A percentile compares a stretch with the other conserved stretches of the same genome.
Conservation (phyloP, 2,329 filamentous ascomycete genomes). For the Beauveria australis region DNA sequence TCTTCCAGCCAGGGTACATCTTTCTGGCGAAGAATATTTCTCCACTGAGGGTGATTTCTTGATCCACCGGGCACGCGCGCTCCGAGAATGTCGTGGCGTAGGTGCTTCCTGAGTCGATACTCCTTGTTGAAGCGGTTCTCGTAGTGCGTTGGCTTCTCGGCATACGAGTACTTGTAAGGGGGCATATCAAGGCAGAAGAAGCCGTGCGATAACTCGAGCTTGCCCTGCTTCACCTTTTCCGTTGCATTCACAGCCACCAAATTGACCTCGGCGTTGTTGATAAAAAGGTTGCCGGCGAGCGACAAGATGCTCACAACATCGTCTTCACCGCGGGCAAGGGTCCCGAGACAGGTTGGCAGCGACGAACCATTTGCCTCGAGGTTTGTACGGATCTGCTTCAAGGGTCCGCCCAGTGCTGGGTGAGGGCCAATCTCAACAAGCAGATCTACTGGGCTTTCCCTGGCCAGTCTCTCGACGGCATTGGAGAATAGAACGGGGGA, state of each 20-base stretch:
- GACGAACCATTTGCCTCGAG: slow-evolving; percentile 16
- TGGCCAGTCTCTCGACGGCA: slow-evolving; percentile 11
- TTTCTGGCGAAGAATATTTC: slow-evolving; percentile 22
- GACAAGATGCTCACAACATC: slow-evolving; percentile 18
- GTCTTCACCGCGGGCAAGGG: slow-evolving; percentile 18
- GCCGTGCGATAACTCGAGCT: slow-evolving; percentile 2
- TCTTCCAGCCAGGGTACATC: slow-evolving; percentile 27
- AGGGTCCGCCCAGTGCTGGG: slow-evolving; percentile 17
- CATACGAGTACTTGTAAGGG: slow-evolving; percentile 20
- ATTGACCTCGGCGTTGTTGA: slow-evolving; percentile 22
- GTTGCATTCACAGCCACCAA: slow-evolving; percentile 18
- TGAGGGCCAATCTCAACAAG: slow-evolving; percentile 20
- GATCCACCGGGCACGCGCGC: slow-evolving; percentile 14
- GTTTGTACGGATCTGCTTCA: slow-evolving; percentile 15
- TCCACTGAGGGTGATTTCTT: slow-evolving; percentile 22
- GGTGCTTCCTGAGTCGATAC: slow-evolving; percentile 14
- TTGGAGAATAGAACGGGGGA: slow-evolving; percentile 18
- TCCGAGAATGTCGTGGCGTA: slow-evolving; percentile 22
- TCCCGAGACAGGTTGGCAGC: slow-evolving; percentile 18
- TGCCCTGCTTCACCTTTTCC: not conserved
- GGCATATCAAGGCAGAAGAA: slow-evolving; percentile 18
- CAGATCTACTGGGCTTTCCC: too few relatives aligned
- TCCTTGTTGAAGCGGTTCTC: slow-evolving; percentile 19
- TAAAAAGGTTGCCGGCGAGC: slow-evolving; percentile 20
- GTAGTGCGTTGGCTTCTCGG: slow-evolving; percentile 22